These are phyloP conservation scores for Entophlyctis luteolus DNA, from an alignment of 192 early-diverging fungal genomes.

Conservation along the genomic window DNA sequence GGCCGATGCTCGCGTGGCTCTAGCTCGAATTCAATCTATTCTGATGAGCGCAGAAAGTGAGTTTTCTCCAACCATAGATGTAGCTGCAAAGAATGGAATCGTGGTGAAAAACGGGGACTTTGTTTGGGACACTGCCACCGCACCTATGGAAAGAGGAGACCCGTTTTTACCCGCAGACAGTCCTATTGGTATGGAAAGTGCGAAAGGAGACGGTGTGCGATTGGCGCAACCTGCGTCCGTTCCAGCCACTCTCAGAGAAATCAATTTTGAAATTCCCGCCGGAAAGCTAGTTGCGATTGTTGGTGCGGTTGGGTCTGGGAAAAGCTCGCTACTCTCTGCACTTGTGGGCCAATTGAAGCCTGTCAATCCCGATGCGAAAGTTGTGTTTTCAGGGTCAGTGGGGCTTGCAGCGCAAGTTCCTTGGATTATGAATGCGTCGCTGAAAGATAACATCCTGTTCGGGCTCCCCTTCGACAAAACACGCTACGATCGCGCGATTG, in stretches of 20 bases:
- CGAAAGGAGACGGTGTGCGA: background rate
- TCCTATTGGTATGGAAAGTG: background rate
- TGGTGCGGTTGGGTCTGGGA: slow-evolving; percentile 72
- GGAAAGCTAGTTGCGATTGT: slow-evolving; percentile 67
- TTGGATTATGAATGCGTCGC: slow-evolving; percentile 74
- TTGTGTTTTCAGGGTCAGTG: slow-evolving; percentile 54
- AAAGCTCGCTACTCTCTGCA: slow-evolving; percentile 68
- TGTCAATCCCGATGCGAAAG: slow-evolving; percentile 47
- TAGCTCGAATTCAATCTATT: slow-evolving; percentile 46
- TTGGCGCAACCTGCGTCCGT: background rate
- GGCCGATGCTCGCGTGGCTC: slow-evolving; percentile 49
- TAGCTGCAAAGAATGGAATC: slow-evolving; percentile 49
- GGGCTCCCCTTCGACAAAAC: slow-evolving; percentile 65
- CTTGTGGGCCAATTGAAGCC: slow-evolving; percentile 70
- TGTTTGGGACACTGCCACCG: slow-evolving; percentile 49
- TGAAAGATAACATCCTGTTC: slow-evolving; percentile 87
- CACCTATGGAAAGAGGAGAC: background rate
- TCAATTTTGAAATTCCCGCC: slow-evolving; percentile 35
- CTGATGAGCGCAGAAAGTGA: slow-evolving; percentile 60
- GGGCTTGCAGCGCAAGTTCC: slow-evolving; percentile 70
- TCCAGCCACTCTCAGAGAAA: background rate
- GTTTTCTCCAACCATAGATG: slow-evolving; percentile 43
- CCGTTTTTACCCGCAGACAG: background rate
- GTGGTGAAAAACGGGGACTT: slow-evolving; percentile 59
- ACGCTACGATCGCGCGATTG: slow-evolving; percentile 71